Evolutionary conservation across 352 stramenopile genomes (phyloP).

Genomic region (Globisporangium carolinianum): DNA sequence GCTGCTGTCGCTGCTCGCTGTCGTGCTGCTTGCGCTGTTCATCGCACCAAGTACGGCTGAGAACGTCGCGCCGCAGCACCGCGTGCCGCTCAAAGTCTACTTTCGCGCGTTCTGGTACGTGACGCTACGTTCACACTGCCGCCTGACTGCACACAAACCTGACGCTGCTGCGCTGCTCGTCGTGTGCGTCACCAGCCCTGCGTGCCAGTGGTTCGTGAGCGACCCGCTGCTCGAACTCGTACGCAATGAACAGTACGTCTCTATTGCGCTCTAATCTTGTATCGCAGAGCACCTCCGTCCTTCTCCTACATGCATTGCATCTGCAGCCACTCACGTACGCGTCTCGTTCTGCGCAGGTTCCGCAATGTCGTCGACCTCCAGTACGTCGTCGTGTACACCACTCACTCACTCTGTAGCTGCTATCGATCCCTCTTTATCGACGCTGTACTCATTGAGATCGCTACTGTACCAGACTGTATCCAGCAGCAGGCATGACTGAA

Average conservation of each 20-base stretch:
- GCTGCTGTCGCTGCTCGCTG: neutral
- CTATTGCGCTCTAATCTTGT: neutral
- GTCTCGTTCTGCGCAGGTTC: constrained; percentile 27
- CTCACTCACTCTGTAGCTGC: neutral
- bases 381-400: constrained; percentile 15
- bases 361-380: constrained; percentile 63
- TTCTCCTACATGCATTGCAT: neutral
- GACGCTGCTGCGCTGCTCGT: neutral
- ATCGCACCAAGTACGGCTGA: neutral
- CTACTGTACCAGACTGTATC: constrained; percentile 44
- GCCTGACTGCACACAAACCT: neutral
- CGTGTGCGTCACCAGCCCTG: constrained; percentile 32
- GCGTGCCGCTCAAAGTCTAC: constrained; percentile 56
- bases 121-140: neutral
- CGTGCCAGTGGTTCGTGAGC: constrained; percentile 78
- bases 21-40: constrained; percentile 2
- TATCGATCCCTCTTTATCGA: neutral
- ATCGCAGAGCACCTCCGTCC: neutral
- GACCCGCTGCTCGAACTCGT: constrained; percentile 69
- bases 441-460: too few species aligned
- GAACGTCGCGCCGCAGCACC: constrained; percentile 24
- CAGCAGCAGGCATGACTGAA: constrained; percentile 63
- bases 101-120: constrained; percentile 73
- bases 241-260: constrained; percentile 43
- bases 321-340: neutral